Conservation (phyloP, 176 grass and related monocot genomes). For the Elaeis guineensis region DNA sequence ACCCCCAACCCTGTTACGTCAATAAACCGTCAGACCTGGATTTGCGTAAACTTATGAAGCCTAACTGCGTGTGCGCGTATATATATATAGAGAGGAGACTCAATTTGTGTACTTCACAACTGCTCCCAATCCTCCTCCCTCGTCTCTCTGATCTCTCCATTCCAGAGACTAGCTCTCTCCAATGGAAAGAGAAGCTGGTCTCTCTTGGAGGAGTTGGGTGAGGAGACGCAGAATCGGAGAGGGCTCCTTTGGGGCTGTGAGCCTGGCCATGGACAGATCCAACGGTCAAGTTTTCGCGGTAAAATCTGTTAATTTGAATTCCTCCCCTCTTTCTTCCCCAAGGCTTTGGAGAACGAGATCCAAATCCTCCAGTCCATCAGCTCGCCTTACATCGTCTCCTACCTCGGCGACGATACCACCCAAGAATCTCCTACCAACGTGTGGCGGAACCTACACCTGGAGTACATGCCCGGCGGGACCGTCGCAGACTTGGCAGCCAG, state of each 20-base stretch:
- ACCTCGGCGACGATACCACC: slow-evolving; percentile 49
- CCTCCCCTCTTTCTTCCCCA: slow-evolving; percentile 19
- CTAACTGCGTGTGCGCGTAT: no score
- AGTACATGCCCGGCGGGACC: slow-evolving; percentile 52
- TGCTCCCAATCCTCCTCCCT: neutral
- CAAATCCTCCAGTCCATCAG: slow-evolving; percentile 40
- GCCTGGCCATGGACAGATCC: slow-evolving; percentile 39
- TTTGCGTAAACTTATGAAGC: no score
- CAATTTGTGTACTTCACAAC: neutral
- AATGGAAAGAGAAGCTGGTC: no score
- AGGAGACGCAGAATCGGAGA: slow-evolving; percentile 61
- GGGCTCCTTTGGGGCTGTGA: slow-evolving; percentile 68
- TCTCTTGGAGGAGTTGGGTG: slow-evolving; percentile 27
- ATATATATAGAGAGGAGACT: neutral
- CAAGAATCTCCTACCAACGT: neutral
- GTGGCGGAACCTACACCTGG: slow-evolving; percentile 71
- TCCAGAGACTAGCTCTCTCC: neutral
- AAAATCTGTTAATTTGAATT: slow-evolving; percentile 49
- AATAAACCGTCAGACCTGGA: no score
- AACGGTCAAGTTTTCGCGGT: slow-evolving; percentile 59
- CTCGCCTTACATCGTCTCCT: slow-evolving; percentile 74
- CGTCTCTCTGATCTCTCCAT: neutral
- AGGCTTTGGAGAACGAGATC: slow-evolving; percentile 78
- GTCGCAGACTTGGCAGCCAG: slow-evolving; percentile 32
- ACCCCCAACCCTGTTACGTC: no score